Conservation (phyloP, 805 yeast species). For the Pichia gijzeniarum region DNA sequence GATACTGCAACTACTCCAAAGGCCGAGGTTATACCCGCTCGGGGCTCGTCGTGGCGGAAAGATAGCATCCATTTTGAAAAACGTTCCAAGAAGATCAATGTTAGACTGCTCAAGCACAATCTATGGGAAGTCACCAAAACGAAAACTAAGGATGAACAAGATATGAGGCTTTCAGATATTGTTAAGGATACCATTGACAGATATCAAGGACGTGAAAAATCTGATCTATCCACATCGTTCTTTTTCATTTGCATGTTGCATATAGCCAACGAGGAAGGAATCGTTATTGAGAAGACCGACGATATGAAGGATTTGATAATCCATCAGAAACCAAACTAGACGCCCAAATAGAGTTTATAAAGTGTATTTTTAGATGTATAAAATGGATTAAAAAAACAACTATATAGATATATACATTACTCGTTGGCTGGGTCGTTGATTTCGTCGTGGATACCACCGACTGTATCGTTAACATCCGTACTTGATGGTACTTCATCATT, state of each 20-base stretch:
- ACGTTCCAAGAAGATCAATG: slow-evolving; percentile 75
- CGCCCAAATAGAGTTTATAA: not conserved
- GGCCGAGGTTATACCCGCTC: not conserved
- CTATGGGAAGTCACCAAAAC: slow-evolving; percentile 52
- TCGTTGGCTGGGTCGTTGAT: too few relatives aligned
- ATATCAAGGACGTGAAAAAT: slow-evolving; percentile 51
- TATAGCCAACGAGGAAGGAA: slow-evolving; percentile 80
- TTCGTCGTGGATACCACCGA: too few relatives aligned
- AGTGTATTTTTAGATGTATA: not conserved
- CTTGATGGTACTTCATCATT: too few relatives aligned
- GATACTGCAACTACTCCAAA: slow-evolving; percentile 1
- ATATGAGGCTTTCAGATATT: slow-evolving; percentile 18
- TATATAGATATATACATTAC: too few relatives aligned
- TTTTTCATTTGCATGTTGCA: slow-evolving; percentile 80
- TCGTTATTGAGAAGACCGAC: slow-evolving; percentile 45
- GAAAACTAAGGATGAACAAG: not conserved
- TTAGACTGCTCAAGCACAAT: slow-evolving; percentile 64
- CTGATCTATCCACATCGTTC: slow-evolving; percentile 76
- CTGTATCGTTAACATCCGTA: too few relatives aligned
- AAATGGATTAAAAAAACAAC: too few relatives aligned
- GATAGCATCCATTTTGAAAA: slow-evolving; percentile 55
- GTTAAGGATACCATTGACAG: slow-evolving; percentile 27
- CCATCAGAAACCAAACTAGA: not conserved
- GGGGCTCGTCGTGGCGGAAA: slow-evolving; percentile 16
- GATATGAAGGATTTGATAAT: slow-evolving; percentile 19